phyloP scores from a whole-genome alignment of 495 filamentous ascomycete genomes.

The Neurospora sp. region DNA sequence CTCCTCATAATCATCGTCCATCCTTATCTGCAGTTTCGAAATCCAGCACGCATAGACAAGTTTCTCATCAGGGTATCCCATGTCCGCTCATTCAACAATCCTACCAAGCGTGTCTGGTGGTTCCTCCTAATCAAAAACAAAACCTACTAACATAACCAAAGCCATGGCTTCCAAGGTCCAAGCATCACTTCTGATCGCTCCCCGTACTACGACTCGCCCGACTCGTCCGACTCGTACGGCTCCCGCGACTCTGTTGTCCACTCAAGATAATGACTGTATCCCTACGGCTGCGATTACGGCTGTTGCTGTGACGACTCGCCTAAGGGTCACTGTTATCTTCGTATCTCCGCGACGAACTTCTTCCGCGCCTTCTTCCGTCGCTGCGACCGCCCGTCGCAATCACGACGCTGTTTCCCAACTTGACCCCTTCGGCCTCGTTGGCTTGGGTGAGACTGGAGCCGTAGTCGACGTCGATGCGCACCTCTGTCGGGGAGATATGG shows the following conservation, averaged over 20 bases:
- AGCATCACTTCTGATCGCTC: not conserved
- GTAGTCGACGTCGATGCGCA: conserved; percentile 14
- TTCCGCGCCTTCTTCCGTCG: not conserved
- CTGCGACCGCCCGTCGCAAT: conserved; percentile 5
- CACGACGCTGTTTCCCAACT: conserved; percentile 11
- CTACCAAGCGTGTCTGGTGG: not conserved
- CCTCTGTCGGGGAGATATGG: conserved; percentile 8
- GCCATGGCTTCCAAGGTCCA: not conserved
- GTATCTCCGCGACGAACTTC: conserved; percentile 2
- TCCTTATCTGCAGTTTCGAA: not conserved
- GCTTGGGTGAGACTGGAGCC: conserved; percentile 10
- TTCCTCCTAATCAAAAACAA: not conserved
- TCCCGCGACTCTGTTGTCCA: not conserved
- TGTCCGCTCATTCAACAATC: not conserved
- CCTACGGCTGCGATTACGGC: not conserved
- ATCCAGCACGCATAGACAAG: not conserved
- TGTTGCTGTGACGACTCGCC: not conserved
- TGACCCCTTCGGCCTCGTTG: conserved; percentile 1
- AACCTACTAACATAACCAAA: not conserved
- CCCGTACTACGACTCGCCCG: not conserved
- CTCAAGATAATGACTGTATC: not conserved
- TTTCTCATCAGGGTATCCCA: not conserved
- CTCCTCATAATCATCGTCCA: not conserved
- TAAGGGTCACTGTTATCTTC: conserved; percentile 2
- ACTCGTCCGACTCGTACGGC: not conserved